Base-by-base conservation (phyloP, 495 filamentous ascomycete genomes). In the Hyaloscypha hepaticicola region DNA sequence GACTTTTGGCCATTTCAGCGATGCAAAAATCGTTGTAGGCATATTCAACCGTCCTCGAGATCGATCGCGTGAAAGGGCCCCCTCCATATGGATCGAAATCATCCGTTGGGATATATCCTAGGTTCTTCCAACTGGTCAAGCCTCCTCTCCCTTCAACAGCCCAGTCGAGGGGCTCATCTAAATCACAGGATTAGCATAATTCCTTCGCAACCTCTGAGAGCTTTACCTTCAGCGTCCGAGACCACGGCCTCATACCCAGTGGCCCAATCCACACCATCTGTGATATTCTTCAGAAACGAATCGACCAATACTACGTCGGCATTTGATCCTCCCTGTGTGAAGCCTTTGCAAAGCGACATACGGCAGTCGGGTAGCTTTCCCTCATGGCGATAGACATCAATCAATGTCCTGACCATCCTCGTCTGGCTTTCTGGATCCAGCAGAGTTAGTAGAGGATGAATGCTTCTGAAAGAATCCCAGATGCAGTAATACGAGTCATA, bases 1-100 rank as follows among this genome's bases (percentile, higher is more conserved):
- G 74, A 0, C 73, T 74, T 27, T 81, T 75, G 4, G 85, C 87
- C 72, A 91, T 84, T 64, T 86, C 79, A 1, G 88, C 77, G 61
- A 92, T 88, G 67, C 83, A 86, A 68, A 88, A 93, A 71, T 93
- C 90, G 66, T 92, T 86, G 73, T 92, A 92, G 1, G 87, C 83
- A 74, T 93, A 92, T 70, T 92, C 90, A 0, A 92, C 81, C 0
- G 88, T 92, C 5, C 89, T 77, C 0, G 87, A 90, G 33, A 93
- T 82, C 65, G 82, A 87, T 9, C 90, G 80, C 0, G 90, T 92
- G 70, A 89, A 82, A 1, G 85, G 83, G 0, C 90, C 90, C 33
- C 83, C 81, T 5, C 88, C 88, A n/a, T 83, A 81, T 26, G 82
- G 79, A 73, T 92, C 88, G 45, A 83, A 86, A 66, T 92, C 88